Evolutionary conservation across 192 early-diverging fungal genomes (phyloP).

Genomic region (Chytriomyces sp.): DNA sequence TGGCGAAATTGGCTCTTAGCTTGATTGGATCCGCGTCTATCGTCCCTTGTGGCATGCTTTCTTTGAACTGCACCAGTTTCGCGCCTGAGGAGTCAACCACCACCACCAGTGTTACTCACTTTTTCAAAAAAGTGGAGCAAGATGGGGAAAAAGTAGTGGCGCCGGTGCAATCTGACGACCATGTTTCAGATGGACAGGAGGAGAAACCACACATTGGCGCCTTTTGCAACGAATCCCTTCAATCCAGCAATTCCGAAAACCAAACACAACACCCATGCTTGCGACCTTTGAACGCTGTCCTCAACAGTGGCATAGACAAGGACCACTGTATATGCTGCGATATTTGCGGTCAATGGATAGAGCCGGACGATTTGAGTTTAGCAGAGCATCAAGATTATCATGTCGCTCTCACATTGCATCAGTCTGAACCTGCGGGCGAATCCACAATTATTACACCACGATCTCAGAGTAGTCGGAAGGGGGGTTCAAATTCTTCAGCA

Average conservation of each 20-base stretch:
- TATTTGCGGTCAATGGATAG: slow-evolving; percentile 28
- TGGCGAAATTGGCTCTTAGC: slow-evolving; percentile 8
- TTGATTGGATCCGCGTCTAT: neutral
- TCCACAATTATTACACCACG: too few relatives aligned
- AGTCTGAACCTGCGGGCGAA: neutral
- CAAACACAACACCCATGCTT: neutral
- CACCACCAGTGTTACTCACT: slow-evolving; percentile 1
- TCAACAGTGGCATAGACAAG: neutral
- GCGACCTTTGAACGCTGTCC: neutral
- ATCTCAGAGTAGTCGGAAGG: neutral
- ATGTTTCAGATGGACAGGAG: neutral
- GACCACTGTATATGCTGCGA: slow-evolving; percentile 23
- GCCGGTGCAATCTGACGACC: neutral
- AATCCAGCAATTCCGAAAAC: neutral
- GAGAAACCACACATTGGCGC: neutral
- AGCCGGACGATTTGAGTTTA: slow-evolving; percentile 14
- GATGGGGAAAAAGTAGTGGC: neutral
- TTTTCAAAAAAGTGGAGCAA: slow-evolving; percentile 10
- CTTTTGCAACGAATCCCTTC: neutral
- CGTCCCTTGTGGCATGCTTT: neutral
- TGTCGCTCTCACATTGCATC: slow-evolving; percentile 56
- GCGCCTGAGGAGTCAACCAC: slow-evolving; percentile 3
- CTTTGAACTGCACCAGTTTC: neutral
- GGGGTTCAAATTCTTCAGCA: neutral
- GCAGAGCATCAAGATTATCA: slow-evolving; percentile 64